A percentile compares a stretch with the other conserved stretches of the same genome.
Evolutionary conservation across 139 green algal species (phyloP).

Genomic region (Chlorokybus atmophyticus): DNA sequence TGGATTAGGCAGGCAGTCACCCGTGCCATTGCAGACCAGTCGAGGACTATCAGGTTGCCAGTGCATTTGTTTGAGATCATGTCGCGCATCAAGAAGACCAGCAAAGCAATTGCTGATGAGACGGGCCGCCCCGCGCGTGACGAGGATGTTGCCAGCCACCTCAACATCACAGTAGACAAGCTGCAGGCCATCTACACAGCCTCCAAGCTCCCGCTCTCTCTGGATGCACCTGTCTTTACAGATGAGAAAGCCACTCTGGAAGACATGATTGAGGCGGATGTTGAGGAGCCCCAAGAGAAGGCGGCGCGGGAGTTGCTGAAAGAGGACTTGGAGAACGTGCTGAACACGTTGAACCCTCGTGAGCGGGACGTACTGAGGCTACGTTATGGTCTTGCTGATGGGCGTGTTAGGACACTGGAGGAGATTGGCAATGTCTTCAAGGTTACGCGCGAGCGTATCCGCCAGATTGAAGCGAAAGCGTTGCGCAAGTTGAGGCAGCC

Average conservation of each 20-base stretch:
- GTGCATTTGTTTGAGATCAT: slow-evolving; percentile 56
- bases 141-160: slow-evolving; percentile 26
- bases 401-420: slow-evolving; percentile 59
- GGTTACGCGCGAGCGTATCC: slow-evolving; percentile 89
- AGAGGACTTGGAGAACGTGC: slow-evolving; percentile 17
- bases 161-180: slow-evolving; percentile 45
- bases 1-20: slow-evolving; percentile 70
- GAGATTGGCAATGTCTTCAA: slow-evolving; percentile 53
- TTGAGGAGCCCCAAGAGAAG: slow-evolving; percentile 16
- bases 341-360: slow-evolving; percentile 53
- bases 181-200: slow-evolving; percentile 30
- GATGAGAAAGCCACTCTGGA: slow-evolving; percentile 27
- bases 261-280: slow-evolving; percentile 6
- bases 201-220: slow-evolving; percentile 19
- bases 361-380: slow-evolving; percentile 73
- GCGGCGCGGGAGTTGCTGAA: slow-evolving; percentile 9
- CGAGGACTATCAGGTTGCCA: slow-evolving; percentile 50
- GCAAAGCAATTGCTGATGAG: slow-evolving; percentile 8
- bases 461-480: slow-evolving; percentile 92
- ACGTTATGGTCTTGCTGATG: slow-evolving; percentile 77
- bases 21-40: slow-evolving; percentile 53
- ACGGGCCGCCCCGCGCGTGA: slow-evolving; percentile 14
- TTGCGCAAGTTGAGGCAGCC: slow-evolving; percentile 61
- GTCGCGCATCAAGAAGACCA: slow-evolving; percentile 30
- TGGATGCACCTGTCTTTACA: slow-evolving; percentile 21